phyloP scores from a whole-genome alignment of 1,284 basidiomycete species.

The Erythrobasidium hasegawianum region DNA sequence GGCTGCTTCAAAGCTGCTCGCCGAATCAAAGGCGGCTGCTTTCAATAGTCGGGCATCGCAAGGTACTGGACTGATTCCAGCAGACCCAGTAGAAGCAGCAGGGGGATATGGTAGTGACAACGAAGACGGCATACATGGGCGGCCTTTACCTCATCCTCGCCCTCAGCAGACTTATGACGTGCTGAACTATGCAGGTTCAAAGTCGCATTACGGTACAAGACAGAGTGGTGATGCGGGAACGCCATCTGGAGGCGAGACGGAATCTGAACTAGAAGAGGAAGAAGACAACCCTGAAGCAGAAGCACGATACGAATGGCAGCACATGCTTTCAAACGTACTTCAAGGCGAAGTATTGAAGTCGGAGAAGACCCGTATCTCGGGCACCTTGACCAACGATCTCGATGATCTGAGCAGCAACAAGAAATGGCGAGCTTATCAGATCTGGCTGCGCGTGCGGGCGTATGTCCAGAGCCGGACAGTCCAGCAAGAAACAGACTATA shows the following conservation, averaged over 20 bases:
- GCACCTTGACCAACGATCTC: slow-evolving; percentile 34
- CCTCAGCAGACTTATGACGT: slow-evolving; percentile 17
- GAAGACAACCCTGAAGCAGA: slow-evolving; percentile 36
- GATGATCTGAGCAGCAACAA: slow-evolving; percentile 35
- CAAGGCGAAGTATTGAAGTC: slow-evolving; percentile 87
- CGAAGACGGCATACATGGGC: slow-evolving; percentile 1
- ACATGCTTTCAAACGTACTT: slow-evolving; percentile 85
- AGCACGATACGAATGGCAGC: slow-evolving; percentile 87
- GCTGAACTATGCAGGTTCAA: not conserved
- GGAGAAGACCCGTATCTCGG: slow-evolving; percentile 73
- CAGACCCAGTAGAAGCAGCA: not conserved
- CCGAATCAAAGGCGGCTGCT: too few species aligned
- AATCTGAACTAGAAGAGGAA: slow-evolving; percentile 34
- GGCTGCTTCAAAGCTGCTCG: not conserved
- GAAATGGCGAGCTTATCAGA: slow-evolving; percentile 53
- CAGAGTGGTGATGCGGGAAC: not conserved
- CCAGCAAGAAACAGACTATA: slow-evolving; percentile 72
- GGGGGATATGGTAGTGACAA: not conserved
- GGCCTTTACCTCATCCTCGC: slow-evolving; percentile 17
- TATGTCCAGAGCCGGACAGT: slow-evolving; percentile 73
- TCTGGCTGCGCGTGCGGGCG: slow-evolving; percentile 90
- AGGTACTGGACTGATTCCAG: not conserved
- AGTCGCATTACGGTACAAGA: not conserved
- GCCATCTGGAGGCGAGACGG: slow-evolving; percentile 1
- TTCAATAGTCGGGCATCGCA: too few species aligned